Conservation (phyloP, 495 filamentous ascomycete genomes). For the Annulohypoxylon moriforme region DNA sequence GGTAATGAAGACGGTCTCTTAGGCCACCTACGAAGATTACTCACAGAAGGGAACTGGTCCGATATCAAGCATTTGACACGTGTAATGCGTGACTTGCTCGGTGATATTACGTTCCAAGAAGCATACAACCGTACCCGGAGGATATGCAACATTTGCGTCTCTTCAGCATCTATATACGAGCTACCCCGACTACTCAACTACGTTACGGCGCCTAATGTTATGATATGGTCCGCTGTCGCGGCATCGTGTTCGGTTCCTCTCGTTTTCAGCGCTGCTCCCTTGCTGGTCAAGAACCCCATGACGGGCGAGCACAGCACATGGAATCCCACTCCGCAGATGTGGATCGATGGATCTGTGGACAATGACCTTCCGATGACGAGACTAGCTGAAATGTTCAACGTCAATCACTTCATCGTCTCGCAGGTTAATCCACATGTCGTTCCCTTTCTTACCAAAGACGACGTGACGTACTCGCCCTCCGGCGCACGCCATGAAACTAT, state of each 20-base stretch:
- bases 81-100: constrained; percentile 82
- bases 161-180: constrained; percentile 86
- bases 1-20: constrained; percentile 75
- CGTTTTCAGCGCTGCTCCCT: constrained; percentile 78
- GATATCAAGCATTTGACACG: constrained; percentile 82
- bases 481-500: constrained; percentile 55
- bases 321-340: constrained; percentile 84
- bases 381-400: constrained; percentile 95
- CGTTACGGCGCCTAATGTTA: constrained; percentile 89
- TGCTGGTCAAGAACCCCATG: constrained; percentile 86
- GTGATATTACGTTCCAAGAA: constrained; percentile 94
- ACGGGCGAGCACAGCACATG: constrained; percentile 83
- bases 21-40: constrained; percentile 75
- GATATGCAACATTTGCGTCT: constrained; percentile 94
- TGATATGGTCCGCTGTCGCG: constrained; percentile 96
- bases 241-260: constrained; percentile 94
- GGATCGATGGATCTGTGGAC: constrained; percentile 94
- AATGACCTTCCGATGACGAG: constrained; percentile 93
- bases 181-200: constrained; percentile 90
- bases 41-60: constrained; percentile 84
- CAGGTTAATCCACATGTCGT: constrained; percentile 96
- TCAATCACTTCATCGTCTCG: constrained; percentile 97
- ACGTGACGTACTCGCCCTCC: constrained; percentile 60
- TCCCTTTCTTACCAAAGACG: constrained; percentile 82
- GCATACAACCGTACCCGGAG: constrained; percentile 91